Conservation (phyloP, 2,329 filamentous ascomycete species). For the Ascochyta koolunga region DNA sequence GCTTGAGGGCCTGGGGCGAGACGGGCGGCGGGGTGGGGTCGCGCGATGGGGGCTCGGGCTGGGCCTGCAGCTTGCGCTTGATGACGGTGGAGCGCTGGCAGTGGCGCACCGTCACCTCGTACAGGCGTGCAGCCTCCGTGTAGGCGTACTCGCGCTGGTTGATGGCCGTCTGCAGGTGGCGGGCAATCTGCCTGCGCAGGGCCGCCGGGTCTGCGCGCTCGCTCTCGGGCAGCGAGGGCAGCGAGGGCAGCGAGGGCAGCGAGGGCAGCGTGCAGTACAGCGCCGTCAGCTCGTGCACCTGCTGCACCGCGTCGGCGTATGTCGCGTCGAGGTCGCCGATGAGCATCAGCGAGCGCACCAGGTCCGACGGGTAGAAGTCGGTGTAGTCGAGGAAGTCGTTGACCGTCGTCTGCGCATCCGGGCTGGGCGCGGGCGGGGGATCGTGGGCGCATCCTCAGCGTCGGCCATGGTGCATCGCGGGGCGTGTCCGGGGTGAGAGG, state of each 20-base stretch:
- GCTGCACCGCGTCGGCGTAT: slow-evolving; percentile 51
- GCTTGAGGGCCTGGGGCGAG: slow-evolving; percentile 49
- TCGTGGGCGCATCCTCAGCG: slow-evolving; percentile 36
- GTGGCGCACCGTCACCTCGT: slow-evolving; percentile 64
- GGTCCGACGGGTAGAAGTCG: slow-evolving; percentile 70
- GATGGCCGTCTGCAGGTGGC: slow-evolving; percentile 60
- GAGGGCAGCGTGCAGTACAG: slow-evolving; percentile 58
- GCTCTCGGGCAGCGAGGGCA: slow-evolving; percentile 57
- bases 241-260: slow-evolving; percentile 59
- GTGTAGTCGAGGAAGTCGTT: slow-evolving; percentile 73
- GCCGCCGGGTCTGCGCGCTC: slow-evolving; percentile 51
- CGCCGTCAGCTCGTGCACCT: slow-evolving; percentile 56
- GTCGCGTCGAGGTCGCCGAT: slow-evolving; percentile 60
- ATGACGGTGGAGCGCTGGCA: slow-evolving; percentile 64
- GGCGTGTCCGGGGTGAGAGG: slow-evolving; percentile 32
- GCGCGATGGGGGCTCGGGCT: slow-evolving; percentile 65
- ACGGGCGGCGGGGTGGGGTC: slow-evolving; percentile 62
- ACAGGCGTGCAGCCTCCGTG: slow-evolving; percentile 62
- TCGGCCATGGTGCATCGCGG: slow-evolving; percentile 46
- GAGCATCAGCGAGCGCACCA: slow-evolving; percentile 67
- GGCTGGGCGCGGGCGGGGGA: slow-evolving; percentile 58
- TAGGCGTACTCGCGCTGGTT: slow-evolving; percentile 62
- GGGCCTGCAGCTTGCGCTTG: slow-evolving; percentile 65
- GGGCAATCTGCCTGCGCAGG: slow-evolving; percentile 63
- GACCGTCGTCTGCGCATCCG: slow-evolving; percentile 69